These are phyloP conservation scores for Chionographis japonica DNA, from an alignment of 106 monocot genomes.

Conservation along the genomic window DNA sequence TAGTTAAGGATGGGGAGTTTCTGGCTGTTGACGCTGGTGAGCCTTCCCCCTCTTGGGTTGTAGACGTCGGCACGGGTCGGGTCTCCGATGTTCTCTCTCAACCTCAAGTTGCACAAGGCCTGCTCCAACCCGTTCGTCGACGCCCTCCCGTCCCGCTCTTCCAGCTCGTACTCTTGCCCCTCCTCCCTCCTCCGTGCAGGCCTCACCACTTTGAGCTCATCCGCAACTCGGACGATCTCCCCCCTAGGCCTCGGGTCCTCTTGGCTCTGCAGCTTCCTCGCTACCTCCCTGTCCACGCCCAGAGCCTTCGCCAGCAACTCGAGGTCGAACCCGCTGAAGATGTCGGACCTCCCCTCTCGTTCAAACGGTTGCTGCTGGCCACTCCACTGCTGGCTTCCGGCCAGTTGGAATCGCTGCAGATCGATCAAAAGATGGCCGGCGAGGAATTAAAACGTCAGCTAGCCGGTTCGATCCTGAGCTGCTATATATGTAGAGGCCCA, in stretches of 20 bases:
- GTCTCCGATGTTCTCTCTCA: conserved; percentile 43
- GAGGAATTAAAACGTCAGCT: too few relatives aligned
- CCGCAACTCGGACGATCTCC: conserved; percentile 29
- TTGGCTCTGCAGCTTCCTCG: conserved; percentile 33
- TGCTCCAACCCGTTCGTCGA: conserved; percentile 45
- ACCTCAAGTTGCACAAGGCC: conserved; percentile 35
- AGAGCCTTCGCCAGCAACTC: conserved; percentile 30
- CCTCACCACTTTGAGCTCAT: conserved; percentile 17
- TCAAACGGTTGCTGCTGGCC: not conserved
- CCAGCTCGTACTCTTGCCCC: not conserved
- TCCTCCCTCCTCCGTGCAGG: not conserved
- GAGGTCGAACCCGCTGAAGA: conserved; percentile 37
- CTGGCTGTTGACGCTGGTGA: conserved; percentile 42
- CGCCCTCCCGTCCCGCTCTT: not conserved
- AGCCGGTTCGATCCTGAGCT: too few relatives aligned
- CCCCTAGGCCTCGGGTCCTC: conserved; percentile 28
- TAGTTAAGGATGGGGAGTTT: conserved; percentile 42
- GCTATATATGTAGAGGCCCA: too few relatives aligned
- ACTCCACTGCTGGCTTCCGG: conserved; percentile 17
- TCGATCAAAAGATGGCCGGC: not conserved
- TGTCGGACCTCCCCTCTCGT: conserved; percentile 8
- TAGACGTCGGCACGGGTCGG: conserved; percentile 34
- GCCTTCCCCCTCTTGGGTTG: conserved; percentile 24
- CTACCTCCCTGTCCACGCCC: conserved; percentile 25
- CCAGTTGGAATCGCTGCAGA: conserved; percentile 33